phyloP scores from a whole-genome alignment of 148 eudicot species.

The Silene uniflora region DNA sequence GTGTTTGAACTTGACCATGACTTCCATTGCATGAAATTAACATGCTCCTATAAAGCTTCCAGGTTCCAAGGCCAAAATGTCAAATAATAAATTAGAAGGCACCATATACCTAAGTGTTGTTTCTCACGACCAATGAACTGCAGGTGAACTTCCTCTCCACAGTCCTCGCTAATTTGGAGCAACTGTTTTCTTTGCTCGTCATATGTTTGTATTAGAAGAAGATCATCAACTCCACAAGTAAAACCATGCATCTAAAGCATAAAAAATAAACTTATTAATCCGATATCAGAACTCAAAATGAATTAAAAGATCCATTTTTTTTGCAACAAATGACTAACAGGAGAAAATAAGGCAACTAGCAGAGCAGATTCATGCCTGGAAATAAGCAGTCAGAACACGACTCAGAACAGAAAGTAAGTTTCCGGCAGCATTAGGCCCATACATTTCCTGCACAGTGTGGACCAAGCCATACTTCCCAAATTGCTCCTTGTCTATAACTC shows the following conservation, averaged over 20 bases:
- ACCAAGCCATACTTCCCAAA: constrained; percentile 97
- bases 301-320: not conserved
- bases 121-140: constrained; percentile 35
- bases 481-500: constrained; percentile 98
- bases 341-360: not conserved
- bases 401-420: constrained; percentile 82
- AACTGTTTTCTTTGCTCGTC: constrained; percentile 57
- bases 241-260: constrained; percentile 73
- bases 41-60: not conserved
- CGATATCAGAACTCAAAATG: not conserved
- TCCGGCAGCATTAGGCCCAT: constrained; percentile 78
- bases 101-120: constrained; percentile 26
- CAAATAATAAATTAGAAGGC: not conserved
- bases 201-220: constrained; percentile 54
- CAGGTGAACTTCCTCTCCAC: constrained; percentile 83
- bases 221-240: constrained; percentile 96
- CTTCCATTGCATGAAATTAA: constrained; percentile 1
- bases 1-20: constrained; percentile 1
- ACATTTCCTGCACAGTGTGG: constrained; percentile 95
- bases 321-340: not conserved
- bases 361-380: constrained; percentile 51
- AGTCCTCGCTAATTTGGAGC: constrained; percentile 62
- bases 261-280: constrained; percentile 4
- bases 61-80: not conserved
- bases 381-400: constrained; percentile 66